A percentile compares a stretch with the other conserved stretches of the same genome.
phyloP scores from a whole-genome alignment of 169 alveolate genomes.

The Plasmodium blacklocki region DNA sequence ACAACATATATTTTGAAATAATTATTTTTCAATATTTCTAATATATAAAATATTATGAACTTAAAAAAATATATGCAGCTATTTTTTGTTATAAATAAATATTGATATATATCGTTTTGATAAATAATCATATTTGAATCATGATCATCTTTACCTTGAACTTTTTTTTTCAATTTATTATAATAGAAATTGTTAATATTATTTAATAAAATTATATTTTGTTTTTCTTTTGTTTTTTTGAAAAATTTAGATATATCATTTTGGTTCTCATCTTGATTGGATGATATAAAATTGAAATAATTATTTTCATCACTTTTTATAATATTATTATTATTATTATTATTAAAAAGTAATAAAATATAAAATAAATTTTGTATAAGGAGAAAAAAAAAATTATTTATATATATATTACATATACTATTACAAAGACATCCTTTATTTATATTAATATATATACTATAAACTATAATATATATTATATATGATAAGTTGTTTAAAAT shows the following conservation, averaged over 20 bases:
- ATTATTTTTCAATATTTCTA: slow-evolving; percentile 49
- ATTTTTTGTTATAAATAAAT: slow-evolving; percentile 65
- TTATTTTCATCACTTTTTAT: not conserved
- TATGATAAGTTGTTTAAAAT: slow-evolving; percentile 39
- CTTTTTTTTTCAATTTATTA: slow-evolving; percentile 18
- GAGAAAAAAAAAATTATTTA: slow-evolving; percentile 61
- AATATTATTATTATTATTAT: not conserved
- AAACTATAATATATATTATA: slow-evolving; percentile 33
- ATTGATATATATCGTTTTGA: slow-evolving; percentile 46
- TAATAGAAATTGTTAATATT: slow-evolving; percentile 40
- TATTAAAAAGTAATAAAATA: slow-evolving; percentile 12
- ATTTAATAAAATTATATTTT: slow-evolving; percentile 5
- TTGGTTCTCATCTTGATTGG: slow-evolving; percentile 9
- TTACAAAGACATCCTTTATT: slow-evolving; percentile 45
- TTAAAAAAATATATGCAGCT: slow-evolving; percentile 62
- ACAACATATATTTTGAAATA: slow-evolving; percentile 24
- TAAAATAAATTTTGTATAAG: slow-evolving; percentile 53
- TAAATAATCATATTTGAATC: slow-evolving; percentile 4
- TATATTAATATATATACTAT: slow-evolving; percentile 30
- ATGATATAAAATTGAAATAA: not conserved
- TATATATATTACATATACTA: slow-evolving; percentile 35
- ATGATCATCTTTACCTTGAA: not conserved
- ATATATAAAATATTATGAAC: slow-evolving; percentile 30
- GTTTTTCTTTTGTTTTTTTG: not conserved
- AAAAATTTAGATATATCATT: not conserved